Base-by-base conservation (phyloP, 768 basidiomycete genomes). In the Podaxis carcinomalis region DNA sequence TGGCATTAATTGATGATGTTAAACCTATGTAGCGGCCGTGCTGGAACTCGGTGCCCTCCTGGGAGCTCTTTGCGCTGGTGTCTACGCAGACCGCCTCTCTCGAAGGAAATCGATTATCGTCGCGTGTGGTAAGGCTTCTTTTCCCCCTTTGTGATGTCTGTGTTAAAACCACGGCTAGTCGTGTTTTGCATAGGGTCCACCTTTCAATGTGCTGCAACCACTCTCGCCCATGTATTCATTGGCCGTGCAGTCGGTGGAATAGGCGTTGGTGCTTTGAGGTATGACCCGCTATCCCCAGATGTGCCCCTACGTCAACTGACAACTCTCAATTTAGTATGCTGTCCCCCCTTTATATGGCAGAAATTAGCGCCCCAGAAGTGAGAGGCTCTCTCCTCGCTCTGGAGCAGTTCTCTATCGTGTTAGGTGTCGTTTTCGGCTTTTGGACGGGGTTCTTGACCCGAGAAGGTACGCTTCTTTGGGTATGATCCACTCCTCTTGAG, bases 381-480 rank as follows among this genome's bases (percentile, higher is more conserved):
- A 81, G 92, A 14, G 91, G 91, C 9, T 90, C 90, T 0, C 79
- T 93, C 19, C 79, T 92, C 73, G 86, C 90, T 1, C 76, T 93
- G 2, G 91, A 93, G 66, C 91, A 93, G 61, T 80, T 92, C 46
- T 83, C 88, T 19, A 93, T 93, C 53, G 90, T 93, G 13, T 73
- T 88, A 0, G 92, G 91, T 2, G 90, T 92, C 4, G 90, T 93
- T 0, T 73, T 90, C 13, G 91, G 91, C 2, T 93, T 93, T 66
- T 93, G 92, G 91, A 80, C 83, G 3, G 92, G 91, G 0, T 93
- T 89, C 67, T 67, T 83, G 47, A 93, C 90, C 0, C 83, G 91
- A 13, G 70, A 80, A 21, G 67, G 89, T 89, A 66, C 37, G 83
- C 73, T 2, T 36, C 35, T 40, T 56, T 51, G 37, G 9, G 36